phyloP scores from a whole-genome alignment of 176 grass and related monocot species.

The Cenchrus americanus region DNA sequence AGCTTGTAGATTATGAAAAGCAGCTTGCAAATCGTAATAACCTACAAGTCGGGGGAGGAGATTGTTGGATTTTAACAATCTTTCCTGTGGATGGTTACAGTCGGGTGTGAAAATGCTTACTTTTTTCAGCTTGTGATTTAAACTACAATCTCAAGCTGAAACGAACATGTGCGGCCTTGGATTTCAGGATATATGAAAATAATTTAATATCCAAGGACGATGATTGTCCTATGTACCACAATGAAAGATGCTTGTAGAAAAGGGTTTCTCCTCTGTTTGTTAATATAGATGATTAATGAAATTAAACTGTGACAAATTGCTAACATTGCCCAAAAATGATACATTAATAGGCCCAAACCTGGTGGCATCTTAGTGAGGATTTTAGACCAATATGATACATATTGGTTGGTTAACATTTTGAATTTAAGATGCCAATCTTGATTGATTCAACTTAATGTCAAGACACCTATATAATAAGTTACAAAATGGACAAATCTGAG shows the following conservation, averaged over 20 bases:
- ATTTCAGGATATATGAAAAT: neutral
- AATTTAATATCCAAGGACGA: neutral
- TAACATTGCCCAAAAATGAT: neutral
- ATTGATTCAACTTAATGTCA: neutral
- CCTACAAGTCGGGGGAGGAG: neutral
- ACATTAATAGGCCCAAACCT: neutral
- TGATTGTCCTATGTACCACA: neutral
- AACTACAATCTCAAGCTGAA: neutral
- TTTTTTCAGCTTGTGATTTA: neutral
- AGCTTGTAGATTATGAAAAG: neutral
- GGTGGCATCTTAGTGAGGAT: neutral
- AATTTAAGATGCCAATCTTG: neutral
- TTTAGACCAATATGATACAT: neutral
- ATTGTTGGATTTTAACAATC: neutral
- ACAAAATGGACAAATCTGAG: neutral
- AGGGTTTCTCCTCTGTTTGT: neutral
- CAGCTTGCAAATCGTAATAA: neutral
- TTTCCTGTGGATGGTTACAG: neutral
- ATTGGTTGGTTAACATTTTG: neutral
- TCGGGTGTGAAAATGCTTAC: neutral
- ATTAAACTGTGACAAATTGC: neutral
- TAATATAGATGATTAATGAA: slow-evolving; percentile 8
- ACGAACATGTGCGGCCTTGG: neutral
- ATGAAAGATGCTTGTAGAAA: neutral
- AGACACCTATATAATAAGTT: neutral